Base-by-base conservation (phyloP, 1,284 basidiomycete genomes). In the Uromyces viciae-fabae region DNA sequence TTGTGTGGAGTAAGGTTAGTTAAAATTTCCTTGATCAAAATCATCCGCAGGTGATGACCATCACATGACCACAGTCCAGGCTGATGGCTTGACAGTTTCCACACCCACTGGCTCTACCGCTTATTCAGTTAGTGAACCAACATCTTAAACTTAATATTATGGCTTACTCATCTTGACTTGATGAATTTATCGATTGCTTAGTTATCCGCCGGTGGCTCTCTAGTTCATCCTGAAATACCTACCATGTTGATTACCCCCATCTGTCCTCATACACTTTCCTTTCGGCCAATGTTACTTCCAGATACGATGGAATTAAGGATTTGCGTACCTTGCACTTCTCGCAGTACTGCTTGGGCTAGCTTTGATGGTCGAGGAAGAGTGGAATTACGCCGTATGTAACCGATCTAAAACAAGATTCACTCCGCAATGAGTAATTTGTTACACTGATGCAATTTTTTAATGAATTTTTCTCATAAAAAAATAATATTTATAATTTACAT, bases 291-390 rank as follows among this genome's bases (percentile, higher is more conserved):
- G 96, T 89, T 99, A 3, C 88, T 99, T 25, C 97, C 97, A 0
- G 97, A 99, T 86, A 96, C 92, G 85, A 98, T 99, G 94, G 97
- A 99, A 85, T 89, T 99, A 72, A 91, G 97, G 19, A 94, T 99
- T 56, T 98, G 95, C 83, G 97, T 99, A 22, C 97, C 97, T 0
- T 99, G 95, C 88, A 98, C 98, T 86, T 98, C 96, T 33, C 89
- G 97, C 56, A 95, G 94, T 85, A 99, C 96, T 0, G 97, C 97
- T 3, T 99, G 97, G 97, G 97, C 94, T 14, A 95, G 94, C 52
- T 99, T 99, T 85, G 97, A 99, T 85, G 97, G 97, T 19, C 91
- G 97, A 72, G 97, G 97, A 0, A 90, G 97, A 36, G 93, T 99
- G 19, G 97, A 99, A 87, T 88, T 98, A 25, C 93, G 93, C 87